phyloP scores from a whole-genome alignment of 805 yeast species.

The Wickerhamiella musiphila region DNA sequence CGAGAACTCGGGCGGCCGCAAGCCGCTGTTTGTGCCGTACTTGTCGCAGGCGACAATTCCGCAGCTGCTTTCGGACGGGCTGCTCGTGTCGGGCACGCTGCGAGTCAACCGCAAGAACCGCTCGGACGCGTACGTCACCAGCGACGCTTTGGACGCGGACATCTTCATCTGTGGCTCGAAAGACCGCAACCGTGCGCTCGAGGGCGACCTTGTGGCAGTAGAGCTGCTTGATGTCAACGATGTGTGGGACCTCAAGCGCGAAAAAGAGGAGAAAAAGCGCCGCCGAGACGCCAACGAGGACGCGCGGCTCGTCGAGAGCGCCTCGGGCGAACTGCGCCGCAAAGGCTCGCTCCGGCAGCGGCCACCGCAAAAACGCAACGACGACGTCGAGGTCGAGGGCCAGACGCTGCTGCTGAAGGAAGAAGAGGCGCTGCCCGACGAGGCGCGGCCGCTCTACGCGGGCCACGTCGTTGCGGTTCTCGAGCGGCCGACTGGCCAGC shows the following conservation, averaged over 20 bases:
- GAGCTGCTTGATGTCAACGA: conserved; percentile 90
- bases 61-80: conserved; percentile 72
- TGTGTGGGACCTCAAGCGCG: conserved; percentile 92
- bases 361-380: conserved; percentile 93
- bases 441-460: conserved; percentile 82
- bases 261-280: conserved; percentile 92
- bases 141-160: conserved; percentile 89
- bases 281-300: conserved; percentile 42
- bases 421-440: conserved; percentile 90
- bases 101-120: conserved; percentile 92
- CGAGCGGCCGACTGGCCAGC: conserved; percentile 93
- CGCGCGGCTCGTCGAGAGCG: conserved; percentile 12
- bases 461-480: conserved; percentile 98
- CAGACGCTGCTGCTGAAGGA: conserved; percentile 81
- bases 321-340: conserved; percentile 34
- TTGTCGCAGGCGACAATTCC: conserved; percentile 88
- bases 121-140: conserved; percentile 95
- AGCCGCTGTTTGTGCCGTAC: conserved; percentile 85
- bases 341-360: conserved; percentile 85
- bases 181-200: conserved; percentile 93
- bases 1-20: conserved; percentile 19
- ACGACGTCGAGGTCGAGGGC: conserved; percentile 97
- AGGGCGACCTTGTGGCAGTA: conserved; percentile 92
- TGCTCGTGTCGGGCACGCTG: conserved; percentile 77
- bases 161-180: conserved; percentile 96